Base-by-base conservation (phyloP, 2,329 filamentous ascomycete genomes). In the Pseudogymnoascus sp. region DNA sequence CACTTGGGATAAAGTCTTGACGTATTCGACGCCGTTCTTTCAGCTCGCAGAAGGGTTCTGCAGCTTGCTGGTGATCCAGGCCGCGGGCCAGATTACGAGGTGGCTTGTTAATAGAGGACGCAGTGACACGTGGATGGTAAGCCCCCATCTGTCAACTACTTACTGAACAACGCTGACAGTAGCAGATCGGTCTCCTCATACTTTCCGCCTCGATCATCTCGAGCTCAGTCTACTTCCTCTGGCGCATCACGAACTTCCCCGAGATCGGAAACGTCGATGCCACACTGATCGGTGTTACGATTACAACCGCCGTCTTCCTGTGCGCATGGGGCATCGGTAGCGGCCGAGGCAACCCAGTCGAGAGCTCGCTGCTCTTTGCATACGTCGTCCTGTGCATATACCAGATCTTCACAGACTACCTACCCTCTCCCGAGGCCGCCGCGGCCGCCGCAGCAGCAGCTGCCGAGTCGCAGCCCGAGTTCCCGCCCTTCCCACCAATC, bases 321-420 rank as follows among this genome's bases (percentile, higher is more conserved):
- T 94, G 91, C 72, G 90, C 89, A 12, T 97, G 93, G 80, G 94
- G 94, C 25, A 97, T 97, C 67, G 90, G 89, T 64, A 96, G 90
- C 69, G 93, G 93, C 1, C 87, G 92, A 68, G 94, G 94, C 64
- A 99, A 96, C 70, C 91, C 93, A 2, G 89, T 97, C 60, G 93
- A 99, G 75, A 96, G 91, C 67, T 96, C 93, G 20, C 79, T 99
- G 9, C 82, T 99, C 62, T 97, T 99, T 71, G 93, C 94, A 70
- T 99, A 99, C 74, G 85, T 97, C 64, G 94, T 96, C n/a, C 86
- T 99, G 64, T 97, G 93, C 78, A 89, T 97, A 71, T 99, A 97
- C 77, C 94, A 99, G 74, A 97, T 97, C 74, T 97, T 97, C 74
- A 99, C 94, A 69, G 94, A 99, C 75, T 97, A 97, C 75, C 85